phyloP scores from a whole-genome alignment of 768 basidiomycete genomes.

The Daedaleopsis nitida region DNA sequence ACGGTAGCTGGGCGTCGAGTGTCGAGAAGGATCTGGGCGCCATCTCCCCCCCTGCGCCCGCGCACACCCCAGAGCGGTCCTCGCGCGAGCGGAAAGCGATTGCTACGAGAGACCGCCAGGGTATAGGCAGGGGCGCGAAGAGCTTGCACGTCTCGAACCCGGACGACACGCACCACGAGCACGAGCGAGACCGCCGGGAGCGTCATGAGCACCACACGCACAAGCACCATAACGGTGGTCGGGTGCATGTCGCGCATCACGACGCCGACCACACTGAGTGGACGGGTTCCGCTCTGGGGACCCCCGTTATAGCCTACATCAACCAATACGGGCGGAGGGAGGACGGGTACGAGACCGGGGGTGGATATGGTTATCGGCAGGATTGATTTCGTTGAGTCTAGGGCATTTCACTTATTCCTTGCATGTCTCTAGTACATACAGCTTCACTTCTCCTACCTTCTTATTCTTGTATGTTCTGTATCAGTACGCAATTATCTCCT shows the following conservation, averaged over 20 bases:
- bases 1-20: constrained; percentile 21
- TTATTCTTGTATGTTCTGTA: background rate
- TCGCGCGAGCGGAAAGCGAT: constrained; percentile 3
- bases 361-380: constrained; percentile 5
- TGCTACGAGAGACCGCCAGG: constrained; percentile 6
- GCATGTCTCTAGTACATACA: no score
- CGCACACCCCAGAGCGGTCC: constrained; percentile 1
- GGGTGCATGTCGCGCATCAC: constrained; percentile 10
- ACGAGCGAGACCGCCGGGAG: background rate
- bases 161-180: constrained; percentile 12
- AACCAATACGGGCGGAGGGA: constrained; percentile 13
- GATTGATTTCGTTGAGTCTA: background rate
- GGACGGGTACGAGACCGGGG: constrained; percentile 15
- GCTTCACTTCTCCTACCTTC: background rate
- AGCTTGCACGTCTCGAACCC: constrained; percentile 25
- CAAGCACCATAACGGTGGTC: constrained; percentile 6
- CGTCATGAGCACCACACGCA: constrained; percentile 5
- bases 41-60: background rate
- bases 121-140: background rate
- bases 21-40: constrained; percentile 10
- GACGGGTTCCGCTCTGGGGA: background rate
- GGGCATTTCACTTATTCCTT: background rate
- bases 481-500: background rate
- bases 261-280: constrained; percentile 3
- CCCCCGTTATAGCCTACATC: background rate